These are phyloP conservation scores for Thalassiosira profunda DNA, from an alignment of 108 stramenopile genomes.

Conservation along the genomic window DNA sequence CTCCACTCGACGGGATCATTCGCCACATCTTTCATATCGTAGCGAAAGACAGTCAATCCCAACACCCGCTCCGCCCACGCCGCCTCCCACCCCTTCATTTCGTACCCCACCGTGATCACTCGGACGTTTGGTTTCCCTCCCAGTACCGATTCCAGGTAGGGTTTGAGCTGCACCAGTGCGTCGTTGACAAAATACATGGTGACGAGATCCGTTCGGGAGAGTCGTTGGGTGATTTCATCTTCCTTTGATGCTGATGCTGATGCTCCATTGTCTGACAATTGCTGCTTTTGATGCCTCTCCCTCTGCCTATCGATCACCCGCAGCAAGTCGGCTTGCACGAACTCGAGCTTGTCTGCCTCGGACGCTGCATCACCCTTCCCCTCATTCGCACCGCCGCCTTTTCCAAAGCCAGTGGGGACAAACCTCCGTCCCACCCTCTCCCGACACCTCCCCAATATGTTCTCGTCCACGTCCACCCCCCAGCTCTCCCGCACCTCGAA, in stretches of 20 bases:
- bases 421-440: slow-evolving; percentile 30
- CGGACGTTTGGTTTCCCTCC: slow-evolving; percentile 48
- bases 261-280: not conserved
- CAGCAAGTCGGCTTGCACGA: slow-evolving; percentile 73
- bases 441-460: slow-evolving; percentile 53
- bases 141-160: slow-evolving; percentile 63
- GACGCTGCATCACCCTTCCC: slow-evolving; percentile 51
- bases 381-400: slow-evolving; percentile 31
- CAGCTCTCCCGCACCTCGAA: slow-evolving; percentile 50
- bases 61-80: slow-evolving; percentile 72
- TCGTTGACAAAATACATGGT: slow-evolving; percentile 88
- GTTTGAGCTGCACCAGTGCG: slow-evolving; percentile 64
- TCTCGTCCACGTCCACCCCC: slow-evolving; percentile 85
- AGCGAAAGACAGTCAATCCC: slow-evolving; percentile 78
- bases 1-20: slow-evolving; percentile 27
- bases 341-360: slow-evolving; percentile 58
- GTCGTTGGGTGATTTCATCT: slow-evolving; percentile 26
- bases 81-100: slow-evolving; percentile 77
- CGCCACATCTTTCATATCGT: slow-evolving; percentile 67
- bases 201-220: slow-evolving; percentile 63
- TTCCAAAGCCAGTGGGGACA: slow-evolving; percentile 9
- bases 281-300: slow-evolving; percentile 7
- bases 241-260: not conserved
- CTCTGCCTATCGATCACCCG: slow-evolving; percentile 27
- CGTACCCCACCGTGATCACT: slow-evolving; percentile 79